Conservation (phyloP, 129 eudicot genomes). For the Flaveria ramosissima region DNA sequence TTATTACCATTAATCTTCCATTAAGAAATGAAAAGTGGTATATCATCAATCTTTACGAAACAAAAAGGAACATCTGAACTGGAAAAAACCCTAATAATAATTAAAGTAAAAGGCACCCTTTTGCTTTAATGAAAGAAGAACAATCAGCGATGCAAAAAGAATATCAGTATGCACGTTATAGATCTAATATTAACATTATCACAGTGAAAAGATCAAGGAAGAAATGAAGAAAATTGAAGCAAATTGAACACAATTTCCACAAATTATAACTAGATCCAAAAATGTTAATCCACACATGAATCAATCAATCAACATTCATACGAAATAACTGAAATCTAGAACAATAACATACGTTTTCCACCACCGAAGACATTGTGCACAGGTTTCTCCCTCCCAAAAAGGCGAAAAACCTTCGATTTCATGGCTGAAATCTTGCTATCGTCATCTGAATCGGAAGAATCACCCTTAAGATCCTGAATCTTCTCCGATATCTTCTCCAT, state of each 20-base stretch:
- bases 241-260: neutral
- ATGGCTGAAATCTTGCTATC: conserved; percentile 56
- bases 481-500: conserved; percentile 74
- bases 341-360: conserved; percentile 62
- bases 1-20: conserved; percentile 16
- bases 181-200: conserved; percentile 2
- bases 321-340: neutral
- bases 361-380: conserved; percentile 83
- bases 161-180: conserved; percentile 1
- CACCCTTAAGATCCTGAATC: conserved; percentile 46
- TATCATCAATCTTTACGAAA: conserved; percentile 18
- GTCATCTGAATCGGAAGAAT: conserved; percentile 66
- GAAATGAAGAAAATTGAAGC: neutral
- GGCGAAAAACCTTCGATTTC: conserved; percentile 54
- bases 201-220: neutral
- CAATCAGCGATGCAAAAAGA: neutral
- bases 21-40: conserved; percentile 16
- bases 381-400: conserved; percentile 78
- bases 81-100: conserved; percentile 27
- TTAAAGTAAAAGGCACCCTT: conserved; percentile 18
- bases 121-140: conserved; percentile 10
- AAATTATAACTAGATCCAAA: neutral
- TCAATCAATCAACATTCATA: too few species aligned
- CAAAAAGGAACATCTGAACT: conserved; percentile 31
- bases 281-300: too few species aligned